Conservation (phyloP, 108 stramenopile genomes). For the Cyclotella atomus region DNA sequence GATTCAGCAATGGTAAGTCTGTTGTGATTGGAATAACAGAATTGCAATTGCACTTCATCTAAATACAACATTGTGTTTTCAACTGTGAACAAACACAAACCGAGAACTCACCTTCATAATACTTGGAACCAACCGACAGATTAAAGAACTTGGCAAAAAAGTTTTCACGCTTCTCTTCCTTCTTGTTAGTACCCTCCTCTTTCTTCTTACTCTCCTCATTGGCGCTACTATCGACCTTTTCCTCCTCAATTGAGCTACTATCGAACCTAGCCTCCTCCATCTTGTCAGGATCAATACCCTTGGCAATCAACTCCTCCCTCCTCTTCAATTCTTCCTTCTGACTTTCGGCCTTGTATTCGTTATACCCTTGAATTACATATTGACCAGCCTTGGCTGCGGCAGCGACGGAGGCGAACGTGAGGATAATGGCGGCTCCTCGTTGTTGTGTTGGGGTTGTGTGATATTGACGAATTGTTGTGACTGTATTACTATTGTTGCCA, state of each 20-base stretch:
- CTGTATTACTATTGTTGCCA: background rate
- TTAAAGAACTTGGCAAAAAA: constrained; percentile 85
- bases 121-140: constrained; percentile 81
- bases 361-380: constrained; percentile 70
- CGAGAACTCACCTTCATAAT: constrained; percentile 86
- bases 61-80: too few species aligned
- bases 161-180: constrained; percentile 64
- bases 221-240: background rate
- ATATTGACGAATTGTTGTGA: constrained; percentile 25
- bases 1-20: too few species aligned
- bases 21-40: background rate
- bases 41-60: too few species aligned
- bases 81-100: too few species aligned
- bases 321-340: constrained; percentile 44
- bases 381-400: constrained; percentile 78
- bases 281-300: background rate
- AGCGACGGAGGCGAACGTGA: constrained; percentile 77
- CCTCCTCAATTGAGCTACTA: too few species aligned
- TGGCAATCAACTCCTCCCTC: background rate
- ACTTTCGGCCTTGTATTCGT: constrained; percentile 61
- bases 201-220: background rate
- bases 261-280: constrained; percentile 11
- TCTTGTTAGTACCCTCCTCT: background rate
- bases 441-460: constrained; percentile 44
- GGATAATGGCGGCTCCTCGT: constrained; percentile 59